Evolutionary conservation across 2,329 filamentous ascomycete genomes (phyloP), one percentile per base, ranked within the genome.

Genomic region (Fusarium camptoceras): DNA sequence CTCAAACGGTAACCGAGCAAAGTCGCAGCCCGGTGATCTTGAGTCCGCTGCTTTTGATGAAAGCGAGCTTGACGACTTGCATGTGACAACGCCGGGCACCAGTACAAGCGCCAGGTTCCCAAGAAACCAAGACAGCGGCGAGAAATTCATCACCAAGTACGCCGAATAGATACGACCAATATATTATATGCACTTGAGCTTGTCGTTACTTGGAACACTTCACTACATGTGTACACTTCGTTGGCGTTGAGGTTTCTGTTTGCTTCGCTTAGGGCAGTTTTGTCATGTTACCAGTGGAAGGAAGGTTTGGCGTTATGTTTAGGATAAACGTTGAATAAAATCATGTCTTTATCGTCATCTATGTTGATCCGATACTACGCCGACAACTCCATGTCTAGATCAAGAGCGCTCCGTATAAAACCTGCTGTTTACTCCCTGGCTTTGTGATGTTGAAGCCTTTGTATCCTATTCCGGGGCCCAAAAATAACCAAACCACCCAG

Each of bases 1-100:
- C 72, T 77, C 87, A 54, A 84, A 85, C 76, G 78, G 67, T n/a
- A 85, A 87, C 74, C 82, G 85, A 24, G 80, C 80, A 51, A 84
- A 85, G 73, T 80, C 82, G 8, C 73, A 74, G 28, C 80, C 78
- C 34, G 80, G 85, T 15, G 88, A 91, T 73, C 79, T 91, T 7
- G 89, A 91, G 76, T 86, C 88, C 1, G 87, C 84, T 4, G 88
- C 90, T 72, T 91, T 91, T 73, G 88, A 91, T 70, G 89, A 91
- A 81, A 88, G 84, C 68, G 88, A 90, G 76, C 78, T 91, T 44
- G 88, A 91, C 63, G 87, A 90, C 65, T 78, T 91, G 41, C 86
- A 88, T 68, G 79, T 84, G 31, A 77, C 81, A 39, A 85, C 84
- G 24, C 85, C 87, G 2, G 81, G 78, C 20, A 78, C 76, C 27